phyloP scores from a whole-genome alignment of 257 asterid genomes.

The Solanum rostratum region DNA sequence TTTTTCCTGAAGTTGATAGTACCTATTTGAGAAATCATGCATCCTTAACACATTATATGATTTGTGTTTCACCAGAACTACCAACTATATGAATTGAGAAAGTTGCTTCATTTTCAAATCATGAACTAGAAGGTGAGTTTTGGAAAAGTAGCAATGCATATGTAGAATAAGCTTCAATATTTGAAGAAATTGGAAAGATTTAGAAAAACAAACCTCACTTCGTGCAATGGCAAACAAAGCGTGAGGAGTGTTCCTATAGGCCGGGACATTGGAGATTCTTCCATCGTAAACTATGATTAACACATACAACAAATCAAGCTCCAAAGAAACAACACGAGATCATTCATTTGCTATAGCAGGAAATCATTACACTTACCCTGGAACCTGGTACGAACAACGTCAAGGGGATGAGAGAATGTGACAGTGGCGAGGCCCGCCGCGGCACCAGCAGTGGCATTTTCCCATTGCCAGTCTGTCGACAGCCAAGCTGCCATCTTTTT shows the following conservation, averaged over 20 bases:
- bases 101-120: not conserved
- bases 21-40: not conserved
- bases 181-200: not conserved
- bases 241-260: constrained; percentile 74
- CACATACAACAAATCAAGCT: not conserved
- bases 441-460: constrained; percentile 93
- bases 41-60: not conserved
- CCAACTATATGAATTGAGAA: not conserved
- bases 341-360: not conserved
- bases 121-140: not conserved
- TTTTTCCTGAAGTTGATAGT: not conserved
- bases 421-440: constrained; percentile 82
- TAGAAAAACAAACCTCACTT: constrained; percentile 50
- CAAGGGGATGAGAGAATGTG: constrained; percentile 82
- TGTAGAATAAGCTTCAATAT: not conserved
- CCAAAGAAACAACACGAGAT: not conserved
- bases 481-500: constrained; percentile 19
- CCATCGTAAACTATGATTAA: constrained; percentile 64
- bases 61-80: not conserved
- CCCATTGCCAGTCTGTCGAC: constrained; percentile 81
- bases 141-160: not conserved
- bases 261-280: constrained; percentile 42
- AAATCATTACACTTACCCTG: constrained; percentile 38
- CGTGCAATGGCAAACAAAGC: constrained; percentile 86
- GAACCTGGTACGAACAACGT: constrained; percentile 93